These are phyloP conservation scores for Aphanomyces cochlioides DNA, from an alignment of 352 stramenopile genomes.

Conservation along the genomic window DNA sequence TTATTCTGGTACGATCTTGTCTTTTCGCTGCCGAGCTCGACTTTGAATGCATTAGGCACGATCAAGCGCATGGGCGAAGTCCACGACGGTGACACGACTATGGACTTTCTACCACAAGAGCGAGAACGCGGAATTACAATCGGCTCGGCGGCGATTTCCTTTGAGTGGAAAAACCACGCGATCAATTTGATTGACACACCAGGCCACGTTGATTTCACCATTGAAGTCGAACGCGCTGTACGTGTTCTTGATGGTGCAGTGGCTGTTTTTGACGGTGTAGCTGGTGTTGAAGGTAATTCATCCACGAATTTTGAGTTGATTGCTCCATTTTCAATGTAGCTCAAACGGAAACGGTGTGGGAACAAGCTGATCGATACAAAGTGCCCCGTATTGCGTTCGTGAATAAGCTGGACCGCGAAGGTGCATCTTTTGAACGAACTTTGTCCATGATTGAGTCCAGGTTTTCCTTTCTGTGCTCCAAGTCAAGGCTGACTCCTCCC, in stretches of 20 bases:
- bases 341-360: conserved; percentile 84
- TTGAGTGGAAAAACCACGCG: conserved; percentile 90
- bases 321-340: conserved; percentile 30
- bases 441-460: conserved; percentile 67
- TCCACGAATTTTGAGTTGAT: neutral
- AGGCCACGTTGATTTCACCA: conserved; percentile 99
- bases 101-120: conserved; percentile 90
- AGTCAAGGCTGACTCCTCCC: neutral
- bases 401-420: conserved; percentile 96
- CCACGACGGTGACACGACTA: conserved; percentile 70
- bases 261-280: conserved; percentile 95
- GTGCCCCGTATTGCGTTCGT: conserved; percentile 94
- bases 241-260: conserved; percentile 98
- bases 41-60: conserved; percentile 30
- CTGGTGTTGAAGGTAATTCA: conserved; percentile 92
- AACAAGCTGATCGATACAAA: conserved; percentile 63
- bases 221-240: conserved; percentile 97
- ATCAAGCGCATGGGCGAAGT: conserved; percentile 71
- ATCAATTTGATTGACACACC: conserved; percentile 99
- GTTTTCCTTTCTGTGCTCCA: neutral
- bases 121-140: conserved; percentile 98
- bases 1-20: conserved; percentile 90
- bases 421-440: conserved; percentile 90
- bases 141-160: conserved; percentile 94
- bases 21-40: conserved; percentile 61